phyloP scores from a whole-genome alignment of 257 asterid genomes.

The Jaltomata sinuosa region DNA sequence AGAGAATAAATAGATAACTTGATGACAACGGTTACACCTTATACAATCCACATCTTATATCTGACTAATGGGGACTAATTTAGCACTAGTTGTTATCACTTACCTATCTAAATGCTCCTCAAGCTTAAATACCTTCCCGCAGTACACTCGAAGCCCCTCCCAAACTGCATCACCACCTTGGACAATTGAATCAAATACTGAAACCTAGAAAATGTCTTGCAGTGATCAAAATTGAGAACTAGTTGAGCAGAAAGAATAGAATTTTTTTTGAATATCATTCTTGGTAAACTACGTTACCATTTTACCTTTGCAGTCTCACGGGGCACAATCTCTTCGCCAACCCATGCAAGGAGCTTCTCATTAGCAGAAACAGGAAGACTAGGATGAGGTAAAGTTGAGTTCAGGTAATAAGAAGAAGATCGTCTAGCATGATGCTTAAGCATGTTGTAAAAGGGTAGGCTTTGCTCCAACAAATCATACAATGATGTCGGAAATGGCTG shows the following conservation, averaged over 20 bases:
- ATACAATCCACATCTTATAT: background rate
- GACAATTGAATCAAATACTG: slow-evolving; percentile 83
- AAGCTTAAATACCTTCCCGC: slow-evolving; percentile 69
- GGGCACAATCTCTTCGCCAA: slow-evolving; percentile 75
- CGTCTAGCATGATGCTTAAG: slow-evolving; percentile 38
- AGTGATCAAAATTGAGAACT: background rate
- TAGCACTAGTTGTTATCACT: slow-evolving; percentile 7
- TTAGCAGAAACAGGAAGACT: slow-evolving; percentile 66
- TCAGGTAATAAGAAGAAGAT: slow-evolving; percentile 8
- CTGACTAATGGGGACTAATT: background rate
- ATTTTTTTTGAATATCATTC: background rate
- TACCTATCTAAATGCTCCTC: slow-evolving; percentile 91
- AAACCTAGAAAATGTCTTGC: slow-evolving; percentile 40
- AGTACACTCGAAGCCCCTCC: slow-evolving; percentile 85
- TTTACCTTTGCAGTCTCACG: slow-evolving; percentile 89
- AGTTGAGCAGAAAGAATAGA: background rate
- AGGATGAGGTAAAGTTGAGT: slow-evolving; percentile 24
- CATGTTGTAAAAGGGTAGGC: slow-evolving; percentile 74
- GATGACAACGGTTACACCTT: background rate
- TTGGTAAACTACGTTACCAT: background rate
- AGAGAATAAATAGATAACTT: background rate
- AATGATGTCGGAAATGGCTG: slow-evolving; percentile 72
- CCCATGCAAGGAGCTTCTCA: slow-evolving; percentile 87
- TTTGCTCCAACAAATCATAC: slow-evolving; percentile 76
- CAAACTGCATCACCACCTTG: slow-evolving; percentile 98